Percentiles rank a stretch among this genome's conserved stretches.
phyloP scores from a whole-genome alignment of 164 flowering plant species.

The Litsea cubeba region DNA sequence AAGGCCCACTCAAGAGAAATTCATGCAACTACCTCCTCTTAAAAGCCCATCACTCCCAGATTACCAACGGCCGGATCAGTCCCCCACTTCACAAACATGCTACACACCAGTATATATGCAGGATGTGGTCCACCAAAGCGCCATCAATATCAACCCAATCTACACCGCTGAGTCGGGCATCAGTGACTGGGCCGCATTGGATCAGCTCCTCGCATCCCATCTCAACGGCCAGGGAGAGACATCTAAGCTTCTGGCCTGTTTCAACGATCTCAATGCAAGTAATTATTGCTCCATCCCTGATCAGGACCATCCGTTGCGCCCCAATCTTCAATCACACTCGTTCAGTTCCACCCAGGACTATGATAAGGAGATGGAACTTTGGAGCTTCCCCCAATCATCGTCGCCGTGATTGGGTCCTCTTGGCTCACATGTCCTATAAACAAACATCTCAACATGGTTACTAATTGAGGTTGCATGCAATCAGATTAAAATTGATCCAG shows the following conservation, averaged over 20 bases:
- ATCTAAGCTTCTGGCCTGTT: conserved; percentile 34
- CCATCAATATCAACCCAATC: not conserved
- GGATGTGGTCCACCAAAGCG: conserved; percentile 4
- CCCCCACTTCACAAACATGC: conserved; percentile 2
- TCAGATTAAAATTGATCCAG: conserved; percentile 20
- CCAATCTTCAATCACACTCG: conserved; percentile 11
- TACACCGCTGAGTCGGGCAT: conserved; percentile 10
- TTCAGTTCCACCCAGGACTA: conserved; percentile 24
- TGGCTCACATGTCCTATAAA: conserved; percentile 5
- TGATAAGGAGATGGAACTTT: conserved; percentile 35
- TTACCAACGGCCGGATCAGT: not conserved
- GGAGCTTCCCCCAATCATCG: conserved; percentile 53
- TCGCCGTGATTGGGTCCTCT: conserved; percentile 50
- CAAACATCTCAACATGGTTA: not conserved
- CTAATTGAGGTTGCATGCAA: not conserved
- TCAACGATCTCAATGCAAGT: conserved; percentile 14
- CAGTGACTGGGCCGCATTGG: conserved; percentile 56
- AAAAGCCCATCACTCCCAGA: conserved; percentile 40
- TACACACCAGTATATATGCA: not conserved
- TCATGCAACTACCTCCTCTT: conserved; percentile 53
- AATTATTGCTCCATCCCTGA: conserved; percentile 25
- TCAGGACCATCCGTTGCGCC: conserved; percentile 2
- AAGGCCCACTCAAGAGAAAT: conserved; percentile 23
- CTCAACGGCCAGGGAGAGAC: conserved; percentile 44
- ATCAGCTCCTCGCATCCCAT: conserved; percentile 57